Conservation (phyloP, 116 monocot genomes). For the Iris pallida region DNA sequence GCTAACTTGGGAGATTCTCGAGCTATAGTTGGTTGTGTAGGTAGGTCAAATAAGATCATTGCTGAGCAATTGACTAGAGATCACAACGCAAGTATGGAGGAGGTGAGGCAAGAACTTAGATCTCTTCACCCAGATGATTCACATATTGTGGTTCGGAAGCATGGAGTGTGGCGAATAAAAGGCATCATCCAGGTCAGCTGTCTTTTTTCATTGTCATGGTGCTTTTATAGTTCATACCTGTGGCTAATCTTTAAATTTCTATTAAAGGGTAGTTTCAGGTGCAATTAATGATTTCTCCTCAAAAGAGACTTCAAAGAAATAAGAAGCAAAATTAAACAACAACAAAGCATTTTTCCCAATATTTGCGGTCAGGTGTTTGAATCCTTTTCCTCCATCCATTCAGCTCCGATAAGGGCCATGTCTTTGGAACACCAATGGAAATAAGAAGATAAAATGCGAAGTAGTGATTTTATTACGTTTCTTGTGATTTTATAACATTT, state of each 20-base stretch:
- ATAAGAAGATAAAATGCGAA: too few relatives aligned
- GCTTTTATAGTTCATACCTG: background rate
- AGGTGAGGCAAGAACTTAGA: constrained; percentile 75
- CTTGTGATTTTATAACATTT: too few relatives aligned
- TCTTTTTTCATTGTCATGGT: background rate
- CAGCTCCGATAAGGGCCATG: too few relatives aligned
- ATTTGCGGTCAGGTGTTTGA: too few relatives aligned
- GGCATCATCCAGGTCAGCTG: constrained; percentile 74
- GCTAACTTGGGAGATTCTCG: constrained; percentile 89
- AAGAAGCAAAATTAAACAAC: too few relatives aligned
- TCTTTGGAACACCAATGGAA: too few relatives aligned
- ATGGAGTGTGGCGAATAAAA: constrained; percentile 79
- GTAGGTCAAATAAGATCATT: constrained; percentile 43
- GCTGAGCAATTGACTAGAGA: constrained; percentile 75
- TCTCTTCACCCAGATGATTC: constrained; percentile 77
- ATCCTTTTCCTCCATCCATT: too few relatives aligned
- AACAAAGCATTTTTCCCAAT: too few relatives aligned
- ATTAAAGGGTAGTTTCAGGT: background rate
- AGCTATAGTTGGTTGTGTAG: constrained; percentile 63
- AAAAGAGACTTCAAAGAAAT: too few relatives aligned
- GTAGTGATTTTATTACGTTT: too few relatives aligned
- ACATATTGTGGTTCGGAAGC: constrained; percentile 61
- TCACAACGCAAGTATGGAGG: constrained; percentile 69
- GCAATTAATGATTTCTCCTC: background rate
- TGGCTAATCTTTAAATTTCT: background rate